phyloP scores from a whole-genome alignment of 2,329 filamentous ascomycete species.

The Westerdykella sp. region DNA sequence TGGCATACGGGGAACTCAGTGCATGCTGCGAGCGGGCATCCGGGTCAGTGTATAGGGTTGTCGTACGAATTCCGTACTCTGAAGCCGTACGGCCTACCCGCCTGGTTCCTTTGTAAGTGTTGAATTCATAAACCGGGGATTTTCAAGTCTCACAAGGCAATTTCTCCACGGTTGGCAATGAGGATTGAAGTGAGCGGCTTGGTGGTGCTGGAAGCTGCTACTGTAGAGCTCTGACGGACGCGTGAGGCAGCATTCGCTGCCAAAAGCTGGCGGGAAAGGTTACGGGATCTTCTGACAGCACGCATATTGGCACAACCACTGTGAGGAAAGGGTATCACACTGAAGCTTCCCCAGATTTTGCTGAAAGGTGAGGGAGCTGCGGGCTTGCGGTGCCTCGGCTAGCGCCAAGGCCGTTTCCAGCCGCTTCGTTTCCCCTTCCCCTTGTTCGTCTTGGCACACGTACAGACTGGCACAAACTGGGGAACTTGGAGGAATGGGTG shows the following conservation, averaged over 20 bases:
- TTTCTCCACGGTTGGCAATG: conserved; percentile 95
- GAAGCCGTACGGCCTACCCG: conserved; percentile 85
- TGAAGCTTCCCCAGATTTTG: conserved; percentile 6
- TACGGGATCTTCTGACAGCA: conserved; percentile 28
- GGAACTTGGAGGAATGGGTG: too few species aligned
- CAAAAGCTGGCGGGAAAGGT: conserved; percentile 32
- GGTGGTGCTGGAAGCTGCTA: conserved; percentile 12
- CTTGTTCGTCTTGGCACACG: conserved; percentile 12
- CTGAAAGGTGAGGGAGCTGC: conserved; percentile 3
- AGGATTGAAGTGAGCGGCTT: conserved; percentile 67
- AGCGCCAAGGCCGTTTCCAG: conserved; percentile 18
- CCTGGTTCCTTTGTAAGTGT: conserved; percentile 26
- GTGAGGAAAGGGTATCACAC: conserved; percentile 1
- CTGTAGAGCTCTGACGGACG: conserved; percentile 27
- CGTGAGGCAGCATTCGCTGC: conserved; percentile 17
- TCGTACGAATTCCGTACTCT: conserved; percentile 83
- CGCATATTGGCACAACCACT: conserved; percentile 22
- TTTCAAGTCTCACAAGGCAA: conserved; percentile 58
- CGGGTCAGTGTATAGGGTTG: conserved; percentile 90
- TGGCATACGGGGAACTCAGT: conserved; percentile 71
- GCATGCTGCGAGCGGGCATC: conserved; percentile 86
- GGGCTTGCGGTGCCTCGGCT: conserved; percentile 20
- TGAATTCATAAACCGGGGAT: background rate
- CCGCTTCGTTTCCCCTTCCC: conserved; percentile 6
- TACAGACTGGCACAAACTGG: too few species aligned